Evolutionary conservation across 305 asterid species (phyloP).

Genomic region (Fraxinus angustifolia): DNA sequence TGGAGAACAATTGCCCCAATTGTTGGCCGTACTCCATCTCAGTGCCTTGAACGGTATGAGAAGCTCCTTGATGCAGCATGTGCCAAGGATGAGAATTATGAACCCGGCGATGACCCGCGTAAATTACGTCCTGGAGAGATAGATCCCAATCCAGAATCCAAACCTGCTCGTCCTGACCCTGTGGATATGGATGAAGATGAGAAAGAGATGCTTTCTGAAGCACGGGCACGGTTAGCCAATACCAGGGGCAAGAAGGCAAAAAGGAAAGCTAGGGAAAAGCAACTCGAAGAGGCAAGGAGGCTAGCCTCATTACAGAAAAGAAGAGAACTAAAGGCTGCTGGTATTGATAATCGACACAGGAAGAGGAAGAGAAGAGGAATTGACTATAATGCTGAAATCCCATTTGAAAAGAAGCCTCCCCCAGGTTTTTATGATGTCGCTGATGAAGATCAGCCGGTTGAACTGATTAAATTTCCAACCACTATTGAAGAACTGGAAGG

Average conservation of each 20-base stretch:
- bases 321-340: constrained; percentile 95
- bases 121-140: constrained; percentile 96
- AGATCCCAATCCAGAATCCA: constrained; percentile 95
- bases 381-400: constrained; percentile 91
- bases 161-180: constrained; percentile 99
- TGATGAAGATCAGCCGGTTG: constrained; percentile 78
- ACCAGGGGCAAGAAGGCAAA: constrained; percentile 97
- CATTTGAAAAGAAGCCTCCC: constrained; percentile 94
- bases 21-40: constrained; percentile 97
- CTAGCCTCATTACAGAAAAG: constrained; percentile 98
- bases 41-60: constrained; percentile 93
- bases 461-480: constrained; percentile 78
- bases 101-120: constrained; percentile 82
- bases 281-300: constrained; percentile 97
- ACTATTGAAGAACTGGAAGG: constrained; percentile 98
- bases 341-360: constrained; percentile 64
- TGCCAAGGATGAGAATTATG: constrained; percentile 94
- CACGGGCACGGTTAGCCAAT: constrained; percentile 93
- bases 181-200: constrained; percentile 99
- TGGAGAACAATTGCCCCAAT: constrained; percentile 99
- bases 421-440: constrained; percentile 87
- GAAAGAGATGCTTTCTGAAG: constrained; percentile 99
- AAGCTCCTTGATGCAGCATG: constrained; percentile 96
- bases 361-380: constrained; percentile 91
- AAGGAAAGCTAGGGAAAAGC: constrained; percentile 95